Evolutionary conservation across 768 basidiomycete species (phyloP).

Genomic region (Suillus subalutaceus): DNA sequence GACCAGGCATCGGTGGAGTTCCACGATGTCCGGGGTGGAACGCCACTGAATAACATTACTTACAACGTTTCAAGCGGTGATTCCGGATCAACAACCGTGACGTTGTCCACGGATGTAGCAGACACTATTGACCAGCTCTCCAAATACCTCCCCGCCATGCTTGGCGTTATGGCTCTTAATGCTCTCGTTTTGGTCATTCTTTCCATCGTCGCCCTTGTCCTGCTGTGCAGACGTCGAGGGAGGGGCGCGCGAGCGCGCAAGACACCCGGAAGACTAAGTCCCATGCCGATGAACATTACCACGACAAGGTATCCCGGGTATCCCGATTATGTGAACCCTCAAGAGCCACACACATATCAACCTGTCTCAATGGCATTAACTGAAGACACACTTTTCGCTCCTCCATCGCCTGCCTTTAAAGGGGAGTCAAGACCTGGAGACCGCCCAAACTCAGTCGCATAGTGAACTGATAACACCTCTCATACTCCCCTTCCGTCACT

Average conservation of each 20-base stretch:
- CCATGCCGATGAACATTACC: slow-evolving; percentile 56
- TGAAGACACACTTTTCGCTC: slow-evolving; percentile 50
- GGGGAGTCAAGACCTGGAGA: slow-evolving; percentile 34
- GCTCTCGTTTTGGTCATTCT: slow-evolving; percentile 67
- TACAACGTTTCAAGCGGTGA: slow-evolving; percentile 52
- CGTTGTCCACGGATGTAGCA: slow-evolving; percentile 60
- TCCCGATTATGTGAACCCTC: slow-evolving; percentile 37
- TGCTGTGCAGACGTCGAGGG: slow-evolving; percentile 53
- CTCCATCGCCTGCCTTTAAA: slow-evolving; percentile 63
- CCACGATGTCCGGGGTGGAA: slow-evolving; percentile 65
- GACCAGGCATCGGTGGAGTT: slow-evolving; percentile 73
- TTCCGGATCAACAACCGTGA: slow-evolving; percentile 49
- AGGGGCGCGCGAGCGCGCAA: slow-evolving; percentile 38
- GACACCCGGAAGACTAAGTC: slow-evolving; percentile 49
- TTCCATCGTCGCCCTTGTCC: slow-evolving; percentile 52
- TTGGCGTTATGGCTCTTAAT: slow-evolving; percentile 78
- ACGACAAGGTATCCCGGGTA: slow-evolving; percentile 36
- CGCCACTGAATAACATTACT: slow-evolving; percentile 66
- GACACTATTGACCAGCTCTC: slow-evolving; percentile 64
- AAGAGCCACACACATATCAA: slow-evolving; percentile 58
- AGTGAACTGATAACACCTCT: slow-evolving; percentile 15
- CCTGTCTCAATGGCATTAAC: slow-evolving; percentile 63
- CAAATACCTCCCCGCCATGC: slow-evolving; percentile 69
- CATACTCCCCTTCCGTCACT: background rate
- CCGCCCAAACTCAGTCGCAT: slow-evolving; percentile 48